Evolutionary conservation across 2,329 filamentous ascomycete species (phyloP), one percentile per base, ranked within the genome.

Genomic region (Paradendryphiella salina): DNA sequence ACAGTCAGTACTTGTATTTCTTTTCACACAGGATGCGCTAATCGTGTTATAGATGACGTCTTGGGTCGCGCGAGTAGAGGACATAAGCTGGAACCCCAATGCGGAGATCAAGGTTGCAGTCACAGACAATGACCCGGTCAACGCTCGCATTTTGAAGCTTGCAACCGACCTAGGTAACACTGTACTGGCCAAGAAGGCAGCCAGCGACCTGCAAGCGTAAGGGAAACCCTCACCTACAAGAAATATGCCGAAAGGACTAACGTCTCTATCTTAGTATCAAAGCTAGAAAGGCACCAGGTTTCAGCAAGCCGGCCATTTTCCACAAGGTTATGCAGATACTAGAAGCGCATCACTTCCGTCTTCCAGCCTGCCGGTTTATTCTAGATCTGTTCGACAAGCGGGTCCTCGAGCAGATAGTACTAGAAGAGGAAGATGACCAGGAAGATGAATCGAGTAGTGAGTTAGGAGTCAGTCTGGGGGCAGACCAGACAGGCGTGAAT

Each of bases 361-460:
- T 99, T 2, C 87, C 87, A 1, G 88, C 95, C 21, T 87, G 93
- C 55, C 86, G 93, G 37, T 92, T 96, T 75, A 88, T 96, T 29
- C 86, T 97, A 52, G 94, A 97, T 69, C 76, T 99, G 17, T 99
- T 99, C 65, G 93, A 97, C 66, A 94, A 93, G 74, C 86, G 84
- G 52, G 89, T 97, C 35, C 80, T 97, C 74, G 81, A 91, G 57
- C 84, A 85, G 59, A 89, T 96, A 53, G 88, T 99, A 10, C 85
- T 96, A 50, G 86, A 88, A 43, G 87, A 89, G 63, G 87, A 88
- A 15, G 76, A 76, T 8, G 72, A 47, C 18, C 14, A 67, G 13
- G 58, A 66, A 14, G 72, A 69, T 7, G 63, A 70, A 7, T 66
- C 67, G 6, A 69, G 66, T 29, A 75, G 61, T 9, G 70, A 70